These are phyloP conservation scores for Plectosphaerella cucumerina DNA, from an alignment of 2,329 filamentous ascomycete species.

Conservation along the genomic window DNA sequence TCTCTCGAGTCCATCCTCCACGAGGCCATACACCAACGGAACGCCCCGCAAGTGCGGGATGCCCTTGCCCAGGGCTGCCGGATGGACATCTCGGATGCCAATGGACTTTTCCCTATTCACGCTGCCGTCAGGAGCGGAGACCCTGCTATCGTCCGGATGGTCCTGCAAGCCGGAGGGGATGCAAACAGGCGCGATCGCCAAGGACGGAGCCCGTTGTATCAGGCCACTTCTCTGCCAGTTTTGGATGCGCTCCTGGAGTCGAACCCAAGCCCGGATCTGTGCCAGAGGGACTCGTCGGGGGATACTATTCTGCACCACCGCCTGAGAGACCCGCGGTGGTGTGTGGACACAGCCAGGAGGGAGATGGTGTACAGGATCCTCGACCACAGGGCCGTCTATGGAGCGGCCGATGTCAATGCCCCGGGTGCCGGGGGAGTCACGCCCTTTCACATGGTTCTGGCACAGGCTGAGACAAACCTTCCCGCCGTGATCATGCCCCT, in stretches of 20 bases:
- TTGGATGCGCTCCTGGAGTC: background rate
- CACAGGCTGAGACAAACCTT: too few relatives aligned
- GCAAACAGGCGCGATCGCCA: background rate
- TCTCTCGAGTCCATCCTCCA: background rate
- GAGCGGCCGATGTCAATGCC: background rate
- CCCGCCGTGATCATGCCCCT: background rate
- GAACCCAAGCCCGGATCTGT: background rate
- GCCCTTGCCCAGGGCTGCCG: background rate
- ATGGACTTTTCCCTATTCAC: background rate
- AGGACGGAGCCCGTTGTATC: background rate
- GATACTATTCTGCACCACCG: background rate
- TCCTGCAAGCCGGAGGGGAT: slow-evolving; percentile 4
- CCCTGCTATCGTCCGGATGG: background rate
- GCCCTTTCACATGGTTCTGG: background rate
- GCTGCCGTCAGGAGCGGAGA: background rate
- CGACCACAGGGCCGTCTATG: background rate
- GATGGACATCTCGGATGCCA: background rate
- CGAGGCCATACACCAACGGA: background rate
- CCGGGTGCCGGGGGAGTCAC: background rate
- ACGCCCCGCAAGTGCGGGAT: background rate
- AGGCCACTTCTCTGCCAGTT: background rate
- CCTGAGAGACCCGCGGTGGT: background rate
- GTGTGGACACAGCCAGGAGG: background rate
- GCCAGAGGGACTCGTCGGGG: background rate
- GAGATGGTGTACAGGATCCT: background rate